Conservation (phyloP, 192 early-diverging fungal genomes). For the Coemansia brasiliensis region DNA sequence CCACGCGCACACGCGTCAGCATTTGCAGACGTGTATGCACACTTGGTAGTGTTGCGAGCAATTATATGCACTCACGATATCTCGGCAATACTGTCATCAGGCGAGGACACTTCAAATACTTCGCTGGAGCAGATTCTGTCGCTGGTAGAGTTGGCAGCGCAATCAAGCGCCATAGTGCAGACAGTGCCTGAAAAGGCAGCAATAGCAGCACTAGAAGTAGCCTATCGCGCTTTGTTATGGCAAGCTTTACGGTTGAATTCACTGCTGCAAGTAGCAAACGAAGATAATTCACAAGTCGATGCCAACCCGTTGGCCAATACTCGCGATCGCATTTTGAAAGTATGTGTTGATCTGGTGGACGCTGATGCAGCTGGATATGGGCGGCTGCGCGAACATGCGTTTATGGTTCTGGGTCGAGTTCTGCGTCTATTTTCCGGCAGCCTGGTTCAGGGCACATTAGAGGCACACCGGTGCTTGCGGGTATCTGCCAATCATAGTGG, state of each 20-base stretch:
- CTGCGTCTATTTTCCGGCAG: slow-evolving; percentile 34
- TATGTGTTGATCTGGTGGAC: slow-evolving; percentile 26
- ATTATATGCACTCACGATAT: slow-evolving; percentile 23
- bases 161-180: slow-evolving; percentile 6
- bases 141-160: slow-evolving; percentile 17
- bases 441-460: slow-evolving; percentile 6
- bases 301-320: slow-evolving; percentile 13
- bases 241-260: slow-evolving; percentile 22
- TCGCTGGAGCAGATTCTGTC: slow-evolving; percentile 15
- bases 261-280: slow-evolving; percentile 4
- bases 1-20: slow-evolving; percentile 8
- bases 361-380: not conserved
- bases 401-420: slow-evolving; percentile 30
- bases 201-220: slow-evolving; percentile 27
- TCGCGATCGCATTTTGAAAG: slow-evolving; percentile 20
- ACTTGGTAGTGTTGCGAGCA: slow-evolving; percentile 26
- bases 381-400: slow-evolving; percentile 39
- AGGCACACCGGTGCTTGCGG: slow-evolving; percentile 16
- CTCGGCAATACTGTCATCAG: slow-evolving; percentile 9
- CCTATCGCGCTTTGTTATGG: slow-evolving; percentile 44
- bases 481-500: not conserved
- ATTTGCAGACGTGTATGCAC: slow-evolving; percentile 25
- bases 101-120: not conserved
- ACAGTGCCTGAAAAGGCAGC: slow-evolving; percentile 28
- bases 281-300: not conserved